Base-by-base conservation (phyloP, 2,329 filamentous ascomycete genomes). In the Xylariales sp. region DNA sequence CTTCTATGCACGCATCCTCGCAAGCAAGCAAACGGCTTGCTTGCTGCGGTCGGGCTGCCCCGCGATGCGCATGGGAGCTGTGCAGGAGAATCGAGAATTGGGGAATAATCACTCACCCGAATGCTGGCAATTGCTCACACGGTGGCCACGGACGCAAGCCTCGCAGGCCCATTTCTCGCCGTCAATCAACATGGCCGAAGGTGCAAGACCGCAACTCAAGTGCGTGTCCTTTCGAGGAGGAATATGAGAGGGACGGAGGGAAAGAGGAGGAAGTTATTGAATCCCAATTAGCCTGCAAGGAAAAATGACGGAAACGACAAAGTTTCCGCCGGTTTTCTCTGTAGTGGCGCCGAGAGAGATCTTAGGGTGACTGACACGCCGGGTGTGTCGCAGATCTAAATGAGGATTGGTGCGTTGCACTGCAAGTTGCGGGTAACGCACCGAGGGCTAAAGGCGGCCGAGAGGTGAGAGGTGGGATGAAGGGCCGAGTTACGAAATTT, bases 101-200 rank as follows among this genome's bases (percentile, higher is more conserved):
- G 33, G 31, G 29, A 54, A 54, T 53, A 41, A 56, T 53, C 46
- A 76, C 86, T 73, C 80, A 95, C 90, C 89, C 63, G 81, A 78
- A 67, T 98, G 93, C 65, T 91, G 88, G 74, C 93, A 98, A 63
- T 93, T 95, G 83, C 90, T 97, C 61, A 98, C 93, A 62, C 93
- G 88, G 72, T 98, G 93, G 60, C 93, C 28, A 18, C 23, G 14
- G 18, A 98, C 89, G 71, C 93, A 98, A 69, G 90, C 90, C 71
- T 95, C 88, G 75, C 91, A 97, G 67, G 91, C 91, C 73, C 81
- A 97, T 74, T 97, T 97, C 73, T 95, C 88, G 66, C 91, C 91
- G 75, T 95, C 83, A 64, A 90, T 86, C 63, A 90, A 75, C 86
- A 90, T 90, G 45, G 55, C 65, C 55, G 10, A 18, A 5, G 19